A percentile compares a stretch with the other conserved stretches of the same genome.
phyloP scores from a whole-genome alignment of 768 basidiomycete genomes.

The Coprinopsis strossmayeri region DNA sequence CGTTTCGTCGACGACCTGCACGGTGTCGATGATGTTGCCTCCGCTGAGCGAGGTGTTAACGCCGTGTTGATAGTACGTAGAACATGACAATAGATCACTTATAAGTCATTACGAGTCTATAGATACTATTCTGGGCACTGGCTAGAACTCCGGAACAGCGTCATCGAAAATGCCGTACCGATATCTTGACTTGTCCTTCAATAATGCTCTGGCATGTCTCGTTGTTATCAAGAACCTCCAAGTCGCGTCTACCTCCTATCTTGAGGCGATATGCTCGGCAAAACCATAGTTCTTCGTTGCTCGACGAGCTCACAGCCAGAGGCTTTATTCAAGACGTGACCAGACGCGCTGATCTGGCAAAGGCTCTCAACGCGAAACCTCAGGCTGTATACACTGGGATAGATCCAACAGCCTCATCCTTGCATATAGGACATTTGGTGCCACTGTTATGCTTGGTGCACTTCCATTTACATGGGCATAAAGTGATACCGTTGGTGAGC shows the following conservation, averaged over 20 bases:
- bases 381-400: constrained; percentile 81
- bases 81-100: background rate
- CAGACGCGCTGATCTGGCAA: constrained; percentile 32
- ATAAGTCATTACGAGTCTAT: background rate
- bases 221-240: constrained; percentile 6
- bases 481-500: constrained; percentile 76
- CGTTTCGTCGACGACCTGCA: background rate
- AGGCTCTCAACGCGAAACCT: constrained; percentile 27
- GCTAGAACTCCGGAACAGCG: constrained; percentile 4
- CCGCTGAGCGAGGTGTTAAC: too few species aligned
- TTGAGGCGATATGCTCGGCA: background rate
- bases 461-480: constrained; percentile 82
- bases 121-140: constrained; percentile 5
- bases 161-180: background rate
- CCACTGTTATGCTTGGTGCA: constrained; percentile 85
- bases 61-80: constrained; percentile 7
- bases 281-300: constrained; percentile 17
- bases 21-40: too few species aligned
- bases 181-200: background rate
- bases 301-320: constrained; percentile 37
- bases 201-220: constrained; percentile 10
- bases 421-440: constrained; percentile 92
- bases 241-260: background rate
- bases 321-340: constrained; percentile 46
- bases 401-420: constrained; percentile 84